Conservation (phyloP, 2,329 filamentous ascomycete species). For the Trichoderma asperellum region DNA sequence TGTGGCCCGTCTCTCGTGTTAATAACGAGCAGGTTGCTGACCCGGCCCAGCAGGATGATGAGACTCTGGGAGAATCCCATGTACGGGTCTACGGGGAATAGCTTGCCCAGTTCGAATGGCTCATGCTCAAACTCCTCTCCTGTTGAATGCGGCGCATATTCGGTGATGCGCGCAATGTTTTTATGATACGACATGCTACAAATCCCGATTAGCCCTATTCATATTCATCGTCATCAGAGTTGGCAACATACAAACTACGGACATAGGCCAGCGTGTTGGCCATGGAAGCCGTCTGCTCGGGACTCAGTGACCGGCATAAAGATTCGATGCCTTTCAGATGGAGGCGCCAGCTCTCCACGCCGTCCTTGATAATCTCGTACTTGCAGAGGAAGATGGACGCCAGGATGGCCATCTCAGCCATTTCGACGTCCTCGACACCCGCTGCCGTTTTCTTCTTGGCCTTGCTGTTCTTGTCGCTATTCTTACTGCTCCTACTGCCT, state of each 20-base stretch:
- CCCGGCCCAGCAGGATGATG: slow-evolving; percentile 17
- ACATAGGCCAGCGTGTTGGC: slow-evolving; percentile 15
- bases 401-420: slow-evolving; percentile 18
- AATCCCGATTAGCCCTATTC: background rate
- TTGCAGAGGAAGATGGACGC: slow-evolving; percentile 27
- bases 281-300: slow-evolving; percentile 18
- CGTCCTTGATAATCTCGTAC: slow-evolving; percentile 26
- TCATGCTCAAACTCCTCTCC: slow-evolving; percentile 1
- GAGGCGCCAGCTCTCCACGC: slow-evolving; percentile 16
- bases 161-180: slow-evolving; percentile 17
- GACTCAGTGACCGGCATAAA: slow-evolving; percentile 4
- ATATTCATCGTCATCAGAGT: background rate
- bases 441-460: background rate
- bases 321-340: slow-evolving; percentile 24
- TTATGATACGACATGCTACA: slow-evolving; percentile 26
- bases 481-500: background rate
- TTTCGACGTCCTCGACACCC: slow-evolving; percentile 3
- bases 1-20: background rate
- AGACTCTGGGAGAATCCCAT: slow-evolving; percentile 26
- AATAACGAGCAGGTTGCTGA: slow-evolving; percentile 7
- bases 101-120: slow-evolving; percentile 1
- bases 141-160: background rate
- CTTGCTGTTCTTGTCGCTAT: background rate
- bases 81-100: slow-evolving; percentile 13
- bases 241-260: slow-evolving; percentile 16